phyloP scores from a whole-genome alignment of 345 rosid genomes.

The Mercurialis annua region DNA sequence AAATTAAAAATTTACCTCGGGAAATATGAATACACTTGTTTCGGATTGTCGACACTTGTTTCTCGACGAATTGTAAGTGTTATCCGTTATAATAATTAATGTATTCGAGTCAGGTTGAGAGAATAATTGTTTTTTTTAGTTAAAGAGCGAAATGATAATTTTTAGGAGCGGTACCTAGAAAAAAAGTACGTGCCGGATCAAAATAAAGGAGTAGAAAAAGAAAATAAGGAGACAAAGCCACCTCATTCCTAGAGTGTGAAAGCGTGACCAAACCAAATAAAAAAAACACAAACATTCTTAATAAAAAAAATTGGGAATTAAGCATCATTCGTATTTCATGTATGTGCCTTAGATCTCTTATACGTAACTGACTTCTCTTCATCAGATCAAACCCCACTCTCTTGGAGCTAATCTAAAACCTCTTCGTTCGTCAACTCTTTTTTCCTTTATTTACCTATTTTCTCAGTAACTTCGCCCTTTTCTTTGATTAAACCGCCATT shows the following conservation, averaged over 20 bases:
- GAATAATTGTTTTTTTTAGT: no score
- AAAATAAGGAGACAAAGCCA: neutral
- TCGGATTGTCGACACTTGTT: neutral
- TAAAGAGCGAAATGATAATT: no score
- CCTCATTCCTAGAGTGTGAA: no score
- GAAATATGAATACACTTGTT: no score
- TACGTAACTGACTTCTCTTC: no score
- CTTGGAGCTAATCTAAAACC: neutral
- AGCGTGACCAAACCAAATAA: neutral
- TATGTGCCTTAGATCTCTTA: no score
- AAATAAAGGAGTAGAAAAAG: neutral
- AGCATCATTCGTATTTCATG: neutral
- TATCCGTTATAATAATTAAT: no score
- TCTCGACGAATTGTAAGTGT: no score
- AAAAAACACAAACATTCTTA: neutral
- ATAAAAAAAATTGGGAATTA: neutral
- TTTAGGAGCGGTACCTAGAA: no score
- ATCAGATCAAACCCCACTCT: neutral
- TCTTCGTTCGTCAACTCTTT: neutral
- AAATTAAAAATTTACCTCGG: no score
- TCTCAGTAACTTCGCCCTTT: neutral
- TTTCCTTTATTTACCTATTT: neutral
- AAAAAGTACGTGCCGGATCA: no score
- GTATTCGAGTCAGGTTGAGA: no score
- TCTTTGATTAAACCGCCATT: constrained; percentile 4